These are phyloP conservation scores for Backusella morwellensis DNA, from an alignment of 192 early-diverging fungal genomes.

Conservation along the genomic window DNA sequence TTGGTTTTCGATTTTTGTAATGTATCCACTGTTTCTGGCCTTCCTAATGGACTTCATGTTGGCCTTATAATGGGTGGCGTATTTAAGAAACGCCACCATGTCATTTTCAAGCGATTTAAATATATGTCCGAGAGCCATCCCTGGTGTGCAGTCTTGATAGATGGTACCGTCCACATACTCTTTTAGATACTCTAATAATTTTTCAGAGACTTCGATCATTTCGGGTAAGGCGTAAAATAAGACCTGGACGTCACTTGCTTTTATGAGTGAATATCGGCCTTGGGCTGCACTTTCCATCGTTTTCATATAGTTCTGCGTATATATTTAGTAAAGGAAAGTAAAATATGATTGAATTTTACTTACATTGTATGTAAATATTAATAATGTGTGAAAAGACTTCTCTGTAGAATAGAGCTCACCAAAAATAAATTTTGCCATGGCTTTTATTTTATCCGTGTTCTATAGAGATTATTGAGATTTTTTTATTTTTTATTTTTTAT, in stretches of 20 bases:
- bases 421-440: conserved; percentile 26
- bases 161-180: background rate
- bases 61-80: conserved; percentile 32
- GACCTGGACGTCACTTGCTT: conserved; percentile 28
- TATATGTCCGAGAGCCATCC: conserved; percentile 21
- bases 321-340: background rate
- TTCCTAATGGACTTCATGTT: conserved; percentile 25
- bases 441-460: background rate
- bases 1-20: conserved; percentile 19
- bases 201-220: conserved; percentile 29
- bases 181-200: conserved; percentile 19
- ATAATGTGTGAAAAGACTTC: conserved; percentile 32
- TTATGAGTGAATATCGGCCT: conserved; percentile 28
- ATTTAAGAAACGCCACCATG: conserved; percentile 31
- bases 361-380: conserved; percentile 44
- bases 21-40: conserved; percentile 22
- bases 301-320: conserved; percentile 37
- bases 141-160: background rate
- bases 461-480: background rate
- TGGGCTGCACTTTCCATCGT: conserved; percentile 27
- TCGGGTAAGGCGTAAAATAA: conserved; percentile 38
- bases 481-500: conserved; percentile 10
- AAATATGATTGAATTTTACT: background rate
- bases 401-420: conserved; percentile 29
- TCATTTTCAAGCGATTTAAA: conserved; percentile 24